Percentiles rank a stretch among this genome's conserved stretches.
These are phyloP conservation scores for Pythium plurisporium DNA, from an alignment of 352 stramenopile species.

Conservation along the genomic window DNA sequence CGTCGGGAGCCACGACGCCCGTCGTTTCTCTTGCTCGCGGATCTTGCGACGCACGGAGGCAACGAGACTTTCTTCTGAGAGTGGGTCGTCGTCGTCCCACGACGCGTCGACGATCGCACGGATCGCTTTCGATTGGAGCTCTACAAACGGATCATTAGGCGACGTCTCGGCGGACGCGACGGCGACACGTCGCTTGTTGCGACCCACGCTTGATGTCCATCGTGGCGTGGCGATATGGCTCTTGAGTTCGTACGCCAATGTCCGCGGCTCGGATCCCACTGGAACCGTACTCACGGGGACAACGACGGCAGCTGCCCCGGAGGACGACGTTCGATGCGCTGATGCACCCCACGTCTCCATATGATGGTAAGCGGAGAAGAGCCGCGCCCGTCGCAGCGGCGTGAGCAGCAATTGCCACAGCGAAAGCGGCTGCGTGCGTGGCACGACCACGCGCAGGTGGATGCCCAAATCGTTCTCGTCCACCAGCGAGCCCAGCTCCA, in stretches of 20 bases:
- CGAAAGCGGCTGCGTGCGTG: slow-evolving; percentile 24
- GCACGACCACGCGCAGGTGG: slow-evolving; percentile 22
- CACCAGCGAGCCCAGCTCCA: slow-evolving; percentile 14
- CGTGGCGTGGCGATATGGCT: not conserved
- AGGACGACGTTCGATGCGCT: too few species aligned
- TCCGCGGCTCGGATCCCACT: too few species aligned
- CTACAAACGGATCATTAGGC: slow-evolving; percentile 3
- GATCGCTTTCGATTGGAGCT: not conserved
- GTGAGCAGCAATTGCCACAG: slow-evolving; percentile 41
- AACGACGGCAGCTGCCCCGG: too few species aligned
- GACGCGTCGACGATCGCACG: not conserved
- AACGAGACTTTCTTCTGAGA: slow-evolving; percentile 28
- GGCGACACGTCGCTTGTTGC: slow-evolving; percentile 8
- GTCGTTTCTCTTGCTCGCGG: not conserved
- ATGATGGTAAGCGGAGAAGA: slow-evolving; percentile 31
- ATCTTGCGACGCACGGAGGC: slow-evolving; percentile 13
- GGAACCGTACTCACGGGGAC: too few species aligned
- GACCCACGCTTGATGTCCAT: not conserved
- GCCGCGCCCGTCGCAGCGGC: slow-evolving; percentile 31
- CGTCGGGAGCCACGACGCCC: not conserved
- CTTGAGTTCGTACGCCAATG: not conserved
- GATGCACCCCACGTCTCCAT: slow-evolving; percentile 16
- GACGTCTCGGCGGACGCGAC: not conserved
- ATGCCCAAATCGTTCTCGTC: slow-evolving; percentile 25
- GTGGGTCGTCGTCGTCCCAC: slow-evolving; percentile 14